These are phyloP conservation scores for Senecio squalidus DNA, from an alignment of 140 eudicot genomes.

Conservation along the genomic window DNA sequence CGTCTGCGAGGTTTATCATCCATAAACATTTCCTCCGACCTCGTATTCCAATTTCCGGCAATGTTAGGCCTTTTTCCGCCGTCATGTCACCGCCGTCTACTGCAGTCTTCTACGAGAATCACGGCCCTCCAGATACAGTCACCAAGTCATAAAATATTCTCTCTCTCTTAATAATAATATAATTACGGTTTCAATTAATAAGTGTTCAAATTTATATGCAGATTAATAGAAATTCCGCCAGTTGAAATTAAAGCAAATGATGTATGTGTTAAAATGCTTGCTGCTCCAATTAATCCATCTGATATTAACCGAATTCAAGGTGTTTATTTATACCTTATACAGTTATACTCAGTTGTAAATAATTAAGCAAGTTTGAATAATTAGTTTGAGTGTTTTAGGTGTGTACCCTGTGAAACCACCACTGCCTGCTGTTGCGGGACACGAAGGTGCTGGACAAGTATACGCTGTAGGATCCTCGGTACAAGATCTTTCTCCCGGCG, in stretches of 20 bases:
- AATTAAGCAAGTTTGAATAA: no score
- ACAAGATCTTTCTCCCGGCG: constrained; percentile 63
- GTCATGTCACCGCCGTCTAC: constrained; percentile 65
- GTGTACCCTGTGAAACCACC: constrained; percentile 81
- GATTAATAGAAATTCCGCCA: constrained; percentile 56
- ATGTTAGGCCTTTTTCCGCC: constrained; percentile 37
- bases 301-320: constrained; percentile 89
- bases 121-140: constrained; percentile 72
- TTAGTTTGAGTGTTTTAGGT: constrained; percentile 44
- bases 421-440: constrained; percentile 77
- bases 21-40: constrained; percentile 19
- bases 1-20: constrained; percentile 20
- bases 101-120: constrained; percentile 51
- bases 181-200: constrained; percentile 1
- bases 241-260: constrained; percentile 61
- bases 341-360: no score
- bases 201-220: constrained; percentile 27
- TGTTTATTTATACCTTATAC: no score
- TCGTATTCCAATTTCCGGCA: constrained; percentile 14
- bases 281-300: constrained; percentile 92
- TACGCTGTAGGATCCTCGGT: constrained; percentile 68
- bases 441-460: constrained; percentile 85
- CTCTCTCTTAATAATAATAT: neutral
- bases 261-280: constrained; percentile 88
- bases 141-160: constrained; percentile 32